Evolutionary conservation across 139 green algal genomes (phyloP), one percentile per base, ranked within the genome.

Genomic region (Haematococcus sp.): DNA sequence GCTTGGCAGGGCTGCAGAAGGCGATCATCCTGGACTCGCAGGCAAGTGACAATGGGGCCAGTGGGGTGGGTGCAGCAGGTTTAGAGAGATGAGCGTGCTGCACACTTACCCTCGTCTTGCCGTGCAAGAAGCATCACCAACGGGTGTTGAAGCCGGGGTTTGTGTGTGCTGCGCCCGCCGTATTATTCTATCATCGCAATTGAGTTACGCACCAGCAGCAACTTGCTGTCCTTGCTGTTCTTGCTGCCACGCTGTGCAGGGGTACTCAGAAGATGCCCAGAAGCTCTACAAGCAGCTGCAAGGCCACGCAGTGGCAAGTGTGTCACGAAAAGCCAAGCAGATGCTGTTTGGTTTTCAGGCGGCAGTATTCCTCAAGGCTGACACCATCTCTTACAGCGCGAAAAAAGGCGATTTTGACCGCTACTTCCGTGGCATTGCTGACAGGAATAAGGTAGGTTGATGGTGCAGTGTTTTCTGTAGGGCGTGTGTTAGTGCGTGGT

Each of bases 1-100:
- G 92, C 9, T 44, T 87, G 51, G 90, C 84, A 0, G 75, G 73
- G 0, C 79, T 98, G 52, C 86, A 94, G 74, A 73, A 89, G 32
- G 92, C 93, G 4, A 86, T 98, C 40, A 94, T 89, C 70, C 79
- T 97, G 31, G 92, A 97, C 81, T 94, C 88, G 0, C 30, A 49
- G 40, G 40, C 11, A 19, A 19, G 40, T 7, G 40, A 11, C 7
- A 11, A 49, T 7, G 40, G 40, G 11, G 40, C 7, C 11, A 7
- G 7, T 11, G 40, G 40, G 7, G 40, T 11, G 7, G 40, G 40
- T 7, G 40, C 11, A 11, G 40, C 11, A 11, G 7, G 40, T 49
- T 7, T 49, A 11, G 7, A 49, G 40, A 11, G 40, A 49, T 7
- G 40, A 49, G 40, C 7, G 11, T 49, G 11, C n/a, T n/a, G n/a